Evolutionary conservation across 1,284 basidiomycete genomes (phyloP).

Genomic region (Vanrija sp.): DNA sequence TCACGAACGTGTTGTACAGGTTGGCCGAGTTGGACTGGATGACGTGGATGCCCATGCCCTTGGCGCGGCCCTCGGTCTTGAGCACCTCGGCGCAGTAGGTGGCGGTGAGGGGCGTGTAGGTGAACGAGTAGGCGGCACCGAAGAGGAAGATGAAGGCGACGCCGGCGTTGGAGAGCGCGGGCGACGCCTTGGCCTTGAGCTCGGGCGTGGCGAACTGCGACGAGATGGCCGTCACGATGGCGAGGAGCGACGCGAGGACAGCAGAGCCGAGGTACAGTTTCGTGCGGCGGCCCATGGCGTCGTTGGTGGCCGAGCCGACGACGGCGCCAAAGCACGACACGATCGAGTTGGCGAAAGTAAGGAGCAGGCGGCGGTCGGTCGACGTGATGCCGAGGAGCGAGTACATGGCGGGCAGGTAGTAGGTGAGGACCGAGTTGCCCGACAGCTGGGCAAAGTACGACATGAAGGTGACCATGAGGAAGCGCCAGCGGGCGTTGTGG

Average conservation of each 20-base stretch:
- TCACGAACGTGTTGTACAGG: slow-evolving; percentile 24
- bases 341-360: slow-evolving; percentile 28
- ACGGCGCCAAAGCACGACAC: slow-evolving; percentile 23
- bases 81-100: slow-evolving; percentile 28
- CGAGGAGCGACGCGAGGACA: slow-evolving; percentile 20
- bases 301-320: slow-evolving; percentile 23
- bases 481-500: slow-evolving; percentile 21
- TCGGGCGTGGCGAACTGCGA: slow-evolving; percentile 11
- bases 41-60: slow-evolving; percentile 28
- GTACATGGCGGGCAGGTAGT: slow-evolving; percentile 25
- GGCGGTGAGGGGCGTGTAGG: slow-evolving; percentile 27
- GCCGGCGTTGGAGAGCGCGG: slow-evolving; percentile 16
- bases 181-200: background rate
- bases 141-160: slow-evolving; percentile 27
- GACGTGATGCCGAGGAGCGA: slow-evolving; percentile 21
- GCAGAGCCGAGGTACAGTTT: slow-evolving; percentile 25
- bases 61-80: slow-evolving; percentile 25
- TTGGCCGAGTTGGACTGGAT: slow-evolving; percentile 19
- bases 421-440: slow-evolving; percentile 25
- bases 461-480: slow-evolving; percentile 26
- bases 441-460: slow-evolving; percentile 22
- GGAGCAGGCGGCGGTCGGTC: slow-evolving; percentile 20
- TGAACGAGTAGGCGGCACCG: slow-evolving; percentile 19
- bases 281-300: slow-evolving; percentile 23
- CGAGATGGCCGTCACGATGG: slow-evolving; percentile 21